Conservation (phyloP, 2,329 filamentous ascomycete species). For the Phialophora macrospora region DNA sequence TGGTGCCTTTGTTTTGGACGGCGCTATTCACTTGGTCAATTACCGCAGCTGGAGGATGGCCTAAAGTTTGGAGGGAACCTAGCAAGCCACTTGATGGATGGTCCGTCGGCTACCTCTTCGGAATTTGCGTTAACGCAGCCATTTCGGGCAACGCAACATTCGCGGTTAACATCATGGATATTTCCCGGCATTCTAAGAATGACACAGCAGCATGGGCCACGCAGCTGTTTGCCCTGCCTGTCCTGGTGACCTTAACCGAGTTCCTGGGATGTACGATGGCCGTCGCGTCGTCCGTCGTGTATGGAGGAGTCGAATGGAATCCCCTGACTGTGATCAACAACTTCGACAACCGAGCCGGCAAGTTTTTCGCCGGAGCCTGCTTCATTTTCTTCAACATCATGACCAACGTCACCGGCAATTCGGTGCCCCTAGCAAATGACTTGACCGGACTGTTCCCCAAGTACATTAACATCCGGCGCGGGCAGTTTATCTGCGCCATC, state of each 20-base stretch:
- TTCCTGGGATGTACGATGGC: slow-evolving; percentile 63
- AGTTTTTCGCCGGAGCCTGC: slow-evolving; percentile 57
- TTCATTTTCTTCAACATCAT: slow-evolving; percentile 27
- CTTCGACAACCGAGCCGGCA: slow-evolving; percentile 44
- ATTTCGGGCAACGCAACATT: slow-evolving; percentile 42
- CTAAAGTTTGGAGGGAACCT: slow-evolving; percentile 21
- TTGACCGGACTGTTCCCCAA: slow-evolving; percentile 58
- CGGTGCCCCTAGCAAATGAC: slow-evolving; percentile 56
- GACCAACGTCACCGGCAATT: slow-evolving; percentile 24
- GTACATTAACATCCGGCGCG: slow-evolving; percentile 59
- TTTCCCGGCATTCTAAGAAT: slow-evolving; percentile 46
- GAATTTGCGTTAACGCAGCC: slow-evolving; percentile 28
- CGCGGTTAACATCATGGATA: slow-evolving; percentile 60
- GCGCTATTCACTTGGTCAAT: slow-evolving; percentile 27
- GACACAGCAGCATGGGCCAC: slow-evolving; percentile 45
- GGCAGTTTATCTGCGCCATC: slow-evolving; percentile 46
- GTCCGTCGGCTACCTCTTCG: slow-evolving; percentile 23
- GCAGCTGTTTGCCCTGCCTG: slow-evolving; percentile 53
- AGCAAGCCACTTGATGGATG: slow-evolving; percentile 15
- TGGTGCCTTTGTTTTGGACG: slow-evolving; percentile 23
- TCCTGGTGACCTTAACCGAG: slow-evolving; percentile 56
- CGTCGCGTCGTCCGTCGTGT: slow-evolving; percentile 48
- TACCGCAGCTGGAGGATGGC: slow-evolving; percentile 25
- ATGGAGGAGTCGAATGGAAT: slow-evolving; percentile 50
- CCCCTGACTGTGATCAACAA: slow-evolving; percentile 49